Conservation (phyloP, 768 basidiomycete species). For the Cantharellus anzutake region DNA sequence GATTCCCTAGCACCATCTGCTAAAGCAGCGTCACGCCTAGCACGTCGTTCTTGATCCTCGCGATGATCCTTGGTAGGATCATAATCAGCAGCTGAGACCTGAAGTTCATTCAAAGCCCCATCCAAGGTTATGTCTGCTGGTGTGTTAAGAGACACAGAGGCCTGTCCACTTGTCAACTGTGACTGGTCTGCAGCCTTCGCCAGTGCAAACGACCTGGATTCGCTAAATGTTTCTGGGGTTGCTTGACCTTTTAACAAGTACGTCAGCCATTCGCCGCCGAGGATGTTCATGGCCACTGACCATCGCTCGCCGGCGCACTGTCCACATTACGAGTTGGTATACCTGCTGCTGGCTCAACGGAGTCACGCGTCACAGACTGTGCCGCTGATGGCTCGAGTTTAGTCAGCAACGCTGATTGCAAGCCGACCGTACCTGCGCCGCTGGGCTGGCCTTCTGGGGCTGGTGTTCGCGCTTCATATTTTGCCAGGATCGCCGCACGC, state of each 20-base stretch:
- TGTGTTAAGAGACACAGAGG: background rate
- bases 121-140: background rate
- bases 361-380: no score
- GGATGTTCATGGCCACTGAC: no score
- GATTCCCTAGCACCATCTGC: background rate
- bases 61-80: slow-evolving; percentile 67
- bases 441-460: background rate
- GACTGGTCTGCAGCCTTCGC: no score
- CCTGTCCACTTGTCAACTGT: background rate
- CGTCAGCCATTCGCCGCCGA: no score
- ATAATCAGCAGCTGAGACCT: slow-evolving; percentile 85
- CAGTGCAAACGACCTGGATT: no score
- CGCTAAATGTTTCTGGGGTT: no score
- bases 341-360: no score
- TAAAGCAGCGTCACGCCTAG: slow-evolving; percentile 21
- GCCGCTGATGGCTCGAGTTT: no score
- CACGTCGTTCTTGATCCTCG: slow-evolving; percentile 63
- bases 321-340: no score
- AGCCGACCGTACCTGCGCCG: background rate
- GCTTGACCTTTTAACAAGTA: no score
- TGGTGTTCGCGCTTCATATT: slow-evolving; percentile 24
- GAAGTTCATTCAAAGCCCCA: slow-evolving; percentile 24
- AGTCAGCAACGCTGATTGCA: no score
- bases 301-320: no score
- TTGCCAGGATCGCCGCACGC: slow-evolving; percentile 63